phyloP scores from a whole-genome alignment of 176 grass and related monocot genomes.

The Oryza brachyantha region DNA sequence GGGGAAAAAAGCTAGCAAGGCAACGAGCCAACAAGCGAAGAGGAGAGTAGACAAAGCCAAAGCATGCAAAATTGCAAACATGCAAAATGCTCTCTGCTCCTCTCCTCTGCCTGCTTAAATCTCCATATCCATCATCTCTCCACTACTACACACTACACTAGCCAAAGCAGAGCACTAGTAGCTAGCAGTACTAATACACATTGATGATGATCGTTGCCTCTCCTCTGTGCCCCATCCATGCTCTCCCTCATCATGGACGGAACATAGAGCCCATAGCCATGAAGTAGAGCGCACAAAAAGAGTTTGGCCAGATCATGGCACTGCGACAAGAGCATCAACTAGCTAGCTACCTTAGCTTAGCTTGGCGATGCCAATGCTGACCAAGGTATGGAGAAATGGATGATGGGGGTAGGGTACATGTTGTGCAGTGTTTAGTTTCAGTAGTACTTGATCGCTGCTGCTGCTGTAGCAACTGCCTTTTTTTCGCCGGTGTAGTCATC shows the following conservation, averaged over 20 bases:
- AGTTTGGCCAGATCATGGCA: constrained; percentile 51
- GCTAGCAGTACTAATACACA: not conserved
- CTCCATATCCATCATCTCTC: constrained; percentile 7
- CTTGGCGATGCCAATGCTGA: constrained; percentile 1
- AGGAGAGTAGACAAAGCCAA: not conserved
- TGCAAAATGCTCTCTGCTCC: not conserved
- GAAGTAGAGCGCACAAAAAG: constrained; percentile 50
- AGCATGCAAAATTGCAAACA: not conserved
- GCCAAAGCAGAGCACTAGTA: constrained; percentile 24
- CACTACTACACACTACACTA: not conserved
- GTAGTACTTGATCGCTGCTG: constrained; percentile 20
- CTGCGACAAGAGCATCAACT: constrained; percentile 35
- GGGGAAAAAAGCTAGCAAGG: not conserved
- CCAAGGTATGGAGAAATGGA: constrained; percentile 19
- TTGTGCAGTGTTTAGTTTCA: not conserved
- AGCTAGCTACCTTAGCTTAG: not conserved
- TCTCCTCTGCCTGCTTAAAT: not conserved
- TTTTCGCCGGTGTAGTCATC: not conserved
- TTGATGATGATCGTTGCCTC: not conserved
- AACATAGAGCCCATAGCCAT: constrained; percentile 53
- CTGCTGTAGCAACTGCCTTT: not conserved
- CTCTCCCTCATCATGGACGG: constrained; percentile 56
- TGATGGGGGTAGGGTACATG: constrained; percentile 2
- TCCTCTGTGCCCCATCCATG: constrained; percentile 29
- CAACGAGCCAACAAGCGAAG: not conserved